Evolutionary conservation across 225 moss, liverwort and hornwort genomes (phyloP).

Genomic region (Sphagnum tenellum): DNA sequence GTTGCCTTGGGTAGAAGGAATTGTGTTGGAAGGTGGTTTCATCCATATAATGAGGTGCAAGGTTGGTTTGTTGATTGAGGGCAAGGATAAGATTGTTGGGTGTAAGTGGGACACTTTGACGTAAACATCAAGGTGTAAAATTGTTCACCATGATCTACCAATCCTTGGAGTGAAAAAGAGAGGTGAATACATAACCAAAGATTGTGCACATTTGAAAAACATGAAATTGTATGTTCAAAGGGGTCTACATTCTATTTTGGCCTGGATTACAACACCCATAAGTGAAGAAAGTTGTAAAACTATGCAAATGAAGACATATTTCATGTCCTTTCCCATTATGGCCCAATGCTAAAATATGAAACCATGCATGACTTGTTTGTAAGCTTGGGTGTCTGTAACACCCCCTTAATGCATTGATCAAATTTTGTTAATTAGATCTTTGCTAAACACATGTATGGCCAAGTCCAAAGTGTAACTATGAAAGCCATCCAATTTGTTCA

Average conservation of each 20-base stretch:
- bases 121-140: background rate
- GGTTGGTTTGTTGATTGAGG: background rate
- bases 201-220: background rate
- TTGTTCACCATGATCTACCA: background rate
- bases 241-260: background rate
- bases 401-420: background rate
- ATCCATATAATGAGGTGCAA: background rate
- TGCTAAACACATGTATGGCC: background rate
- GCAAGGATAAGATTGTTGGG: background rate
- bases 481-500: background rate
- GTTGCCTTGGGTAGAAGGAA: background rate
- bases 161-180: background rate
- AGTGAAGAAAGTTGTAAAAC: background rate
- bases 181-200: background rate
- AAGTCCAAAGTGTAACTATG: no score
- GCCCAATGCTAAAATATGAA: background rate
- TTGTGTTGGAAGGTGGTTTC: background rate
- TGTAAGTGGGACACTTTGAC: background rate
- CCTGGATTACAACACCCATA: background rate
- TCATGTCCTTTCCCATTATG: background rate
- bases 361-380: background rate
- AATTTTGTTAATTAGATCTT: background rate
- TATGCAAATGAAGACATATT: background rate
- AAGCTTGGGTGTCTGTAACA: background rate
- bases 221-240: background rate